A percentile compares a stretch with the other conserved stretches of the same genome.
Evolutionary conservation across 176 grass and related monocot species (phyloP).

Genomic region (Rhynchospora breviuscula): DNA sequence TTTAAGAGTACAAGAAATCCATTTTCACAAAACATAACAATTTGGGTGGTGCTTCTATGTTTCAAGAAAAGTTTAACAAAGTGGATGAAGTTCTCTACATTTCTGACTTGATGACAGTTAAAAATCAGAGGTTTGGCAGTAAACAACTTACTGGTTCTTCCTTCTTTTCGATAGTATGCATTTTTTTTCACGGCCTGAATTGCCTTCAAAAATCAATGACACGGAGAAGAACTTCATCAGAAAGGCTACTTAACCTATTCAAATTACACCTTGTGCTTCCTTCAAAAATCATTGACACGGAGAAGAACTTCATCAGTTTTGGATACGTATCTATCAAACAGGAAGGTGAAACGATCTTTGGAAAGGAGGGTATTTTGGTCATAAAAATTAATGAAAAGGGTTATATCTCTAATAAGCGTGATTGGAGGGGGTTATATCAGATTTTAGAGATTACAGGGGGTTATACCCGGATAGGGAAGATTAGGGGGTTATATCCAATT

Average conservation of each 20-base stretch:
- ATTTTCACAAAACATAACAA: not conserved
- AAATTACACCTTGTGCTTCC: not conserved
- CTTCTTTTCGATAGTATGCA: not conserved
- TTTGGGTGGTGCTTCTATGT: not conserved
- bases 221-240: not conserved
- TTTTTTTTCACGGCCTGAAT: not conserved
- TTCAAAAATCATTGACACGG: too few species aligned
- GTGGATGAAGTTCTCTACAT: not conserved
- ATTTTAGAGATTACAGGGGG: too few species aligned
- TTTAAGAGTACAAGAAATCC: not conserved
- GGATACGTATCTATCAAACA: too few species aligned
- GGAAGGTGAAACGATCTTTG: too few species aligned
- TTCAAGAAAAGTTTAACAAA: not conserved
- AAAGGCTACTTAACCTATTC: not conserved
- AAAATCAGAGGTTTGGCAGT: not conserved
- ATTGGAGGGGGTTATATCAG: too few species aligned
- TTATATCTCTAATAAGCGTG: too few species aligned
- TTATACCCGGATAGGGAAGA: too few species aligned
- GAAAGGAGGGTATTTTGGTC: too few species aligned
- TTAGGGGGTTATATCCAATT: too few species aligned
- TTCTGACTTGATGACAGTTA: not conserved
- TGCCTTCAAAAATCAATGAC: not conserved
- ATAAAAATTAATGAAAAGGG: too few species aligned
- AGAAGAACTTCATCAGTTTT: too few species aligned
- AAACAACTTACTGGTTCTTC: not conserved